phyloP scores from a whole-genome alignment of 192 early-diverging fungal genomes.

The Phycomyces blakesleeanus region DNA sequence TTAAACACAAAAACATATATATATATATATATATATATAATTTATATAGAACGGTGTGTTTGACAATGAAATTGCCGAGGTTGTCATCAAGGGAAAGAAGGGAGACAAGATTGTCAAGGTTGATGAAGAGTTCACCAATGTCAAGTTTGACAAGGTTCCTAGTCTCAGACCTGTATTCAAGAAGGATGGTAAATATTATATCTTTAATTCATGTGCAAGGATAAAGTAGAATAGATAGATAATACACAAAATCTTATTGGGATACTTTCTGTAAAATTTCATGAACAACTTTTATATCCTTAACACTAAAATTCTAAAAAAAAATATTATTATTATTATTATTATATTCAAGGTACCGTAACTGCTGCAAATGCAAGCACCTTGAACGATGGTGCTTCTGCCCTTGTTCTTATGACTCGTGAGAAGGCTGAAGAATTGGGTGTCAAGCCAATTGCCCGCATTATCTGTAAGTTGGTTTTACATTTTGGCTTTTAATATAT shows the following conservation, averaged over 20 bases:
- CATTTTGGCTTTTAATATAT: too few species aligned
- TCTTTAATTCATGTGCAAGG: too few species aligned
- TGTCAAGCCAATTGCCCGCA: conserved; percentile 82
- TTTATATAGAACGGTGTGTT: conserved; percentile 75
- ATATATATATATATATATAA: too few species aligned
- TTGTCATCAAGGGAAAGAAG: conserved; percentile 79
- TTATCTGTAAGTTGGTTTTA: conserved; percentile 50
- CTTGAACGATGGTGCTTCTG: conserved; percentile 94
- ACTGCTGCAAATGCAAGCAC: conserved; percentile 96
- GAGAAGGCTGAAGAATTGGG: conserved; percentile 70
- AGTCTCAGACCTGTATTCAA: conserved; percentile 77
- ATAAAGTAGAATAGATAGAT: too few species aligned
- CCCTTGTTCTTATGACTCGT: conserved; percentile 79
- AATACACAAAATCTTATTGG: too few species aligned
- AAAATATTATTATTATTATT: too few species aligned
- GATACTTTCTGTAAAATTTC: too few species aligned
- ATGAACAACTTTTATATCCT: too few species aligned
- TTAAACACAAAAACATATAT: too few species aligned
- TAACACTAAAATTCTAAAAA: too few species aligned
- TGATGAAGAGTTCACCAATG: conserved; percentile 94
- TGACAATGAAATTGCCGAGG: conserved; percentile 78
- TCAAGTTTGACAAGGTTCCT: conserved; percentile 87
- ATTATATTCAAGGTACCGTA: conserved; percentile 69
- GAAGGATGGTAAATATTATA: conserved; percentile 70
- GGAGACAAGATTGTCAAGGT: conserved; percentile 72